Conservation (phyloP, 2,329 filamentous ascomycete species). For the Botrytis squamosa region DNA sequence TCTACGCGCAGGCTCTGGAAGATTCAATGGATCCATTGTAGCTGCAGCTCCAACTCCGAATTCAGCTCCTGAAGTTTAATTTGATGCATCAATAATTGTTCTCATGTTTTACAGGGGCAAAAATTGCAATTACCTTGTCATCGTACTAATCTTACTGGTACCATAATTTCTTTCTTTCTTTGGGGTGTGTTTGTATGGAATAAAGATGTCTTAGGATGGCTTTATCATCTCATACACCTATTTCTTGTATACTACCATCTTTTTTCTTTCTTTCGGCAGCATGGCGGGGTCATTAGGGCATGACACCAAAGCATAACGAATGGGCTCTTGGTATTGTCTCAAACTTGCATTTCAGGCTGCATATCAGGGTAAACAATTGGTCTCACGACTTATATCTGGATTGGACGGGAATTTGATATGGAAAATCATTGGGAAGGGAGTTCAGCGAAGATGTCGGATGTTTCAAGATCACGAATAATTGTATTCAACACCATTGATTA, state of each 20-base stretch:
- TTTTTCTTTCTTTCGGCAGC: background rate
- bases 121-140: background rate
- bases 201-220: background rate
- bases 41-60: background rate
- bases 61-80: background rate
- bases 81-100: background rate
- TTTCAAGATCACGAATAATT: background rate
- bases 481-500: background rate
- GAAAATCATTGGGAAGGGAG: background rate
- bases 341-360: background rate
- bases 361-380: conserved; percentile 3
- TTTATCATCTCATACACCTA: background rate
- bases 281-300: background rate
- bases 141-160: background rate
- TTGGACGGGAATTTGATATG: background rate
- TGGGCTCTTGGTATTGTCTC: background rate
- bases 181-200: background rate
- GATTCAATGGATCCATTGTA: conserved; percentile 36
- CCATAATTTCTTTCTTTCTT: background rate
- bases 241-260: background rate
- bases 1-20: conserved; percentile 30
- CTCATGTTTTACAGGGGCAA: background rate
- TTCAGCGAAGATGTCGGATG: background rate
- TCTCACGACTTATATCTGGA: background rate
- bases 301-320: background rate